Evolutionary conservation across 345 rosid species (phyloP), one percentile per base, ranked within the genome.

Genomic region (Linum trigynum): DNA sequence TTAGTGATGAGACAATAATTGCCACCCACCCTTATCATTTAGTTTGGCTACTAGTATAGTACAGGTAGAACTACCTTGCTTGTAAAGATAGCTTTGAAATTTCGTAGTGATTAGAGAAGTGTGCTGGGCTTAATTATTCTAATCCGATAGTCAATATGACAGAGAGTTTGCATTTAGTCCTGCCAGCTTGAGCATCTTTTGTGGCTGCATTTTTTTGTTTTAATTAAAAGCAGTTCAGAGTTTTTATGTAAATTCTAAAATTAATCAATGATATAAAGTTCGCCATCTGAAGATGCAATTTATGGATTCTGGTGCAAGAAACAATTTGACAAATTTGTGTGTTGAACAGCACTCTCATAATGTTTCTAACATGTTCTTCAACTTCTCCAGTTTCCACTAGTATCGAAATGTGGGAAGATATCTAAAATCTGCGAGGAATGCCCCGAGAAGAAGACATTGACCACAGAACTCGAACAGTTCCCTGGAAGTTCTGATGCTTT

Each of bases 371-470:
- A 66, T 57, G 74, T 51, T 50, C 32, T 23, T 32, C 76, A 40
- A 67, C 17, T 72, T 36, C 38, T 81, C 72, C 92, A 94, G 99
- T 94, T 94, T 83, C 99, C 99, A 7, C 78, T 94, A 5, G 75
- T 90, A 57, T 86, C 95, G 56, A 94, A 80, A 79, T 83, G 91
- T 71, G 99, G 96, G 59, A 94, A 82, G 87, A 75, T 94, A 23
- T 83, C 87, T 43, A 78, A 60, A 41, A 77, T 81, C 73, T 85
- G 77, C 59, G 87, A 84, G 74, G 86, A 79, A 67, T 82, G 70
- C 57, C 59, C 62, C 56, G 80, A 55, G 64, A 78, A 82, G 32
- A 23, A 23, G 79, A 61, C 62, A 8, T 69, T 80, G 57, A 68
- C 80, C 38, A 65, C 75, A 42, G 65, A 67, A 61, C 95, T 94